Evolutionary conservation across 208 protist genomes (phyloP), one percentile per base, ranked within the genome.

Genomic region (Leishmania amazonensis): DNA sequence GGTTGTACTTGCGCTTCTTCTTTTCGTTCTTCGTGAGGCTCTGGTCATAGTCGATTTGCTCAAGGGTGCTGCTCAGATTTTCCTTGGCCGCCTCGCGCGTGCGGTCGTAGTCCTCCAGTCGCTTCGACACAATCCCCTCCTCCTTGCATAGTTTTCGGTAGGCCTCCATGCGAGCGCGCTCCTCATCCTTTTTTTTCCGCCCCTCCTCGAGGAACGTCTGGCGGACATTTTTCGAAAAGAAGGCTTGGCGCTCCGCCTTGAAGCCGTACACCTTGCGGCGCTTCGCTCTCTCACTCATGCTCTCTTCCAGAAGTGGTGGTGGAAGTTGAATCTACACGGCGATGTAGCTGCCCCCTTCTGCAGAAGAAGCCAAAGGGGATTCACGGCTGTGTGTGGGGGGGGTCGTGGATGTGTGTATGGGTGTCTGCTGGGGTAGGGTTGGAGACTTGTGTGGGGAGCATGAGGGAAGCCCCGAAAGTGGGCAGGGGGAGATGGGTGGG

Each of bases 11-110:
- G 15, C 91, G 87, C 65, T 90, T 90, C 83, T 94, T 94, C 83
- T 96, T 96, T 72, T 98, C 91, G 71, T 91, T 90, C 84, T 96
- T 96, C 28, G 95, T 96, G 21, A 98, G 86, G 74, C 89, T 96
- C 77, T 96, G 91, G 78, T 98, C 93, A 75, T 96, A 89, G 81
- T 96, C 92, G 73, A 98, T 86, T 19, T 87, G 73, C 71, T 97
- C 84, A 8, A 98, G 80, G 40, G 58, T 82, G n/a, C 91, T 84
- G 51, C 80, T 81, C 2, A 98, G 88, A 3, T 76, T 13, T 1
- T 84, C 78, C 0, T 87, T 67, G 21, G 89, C 92, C 19, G 86
- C 85, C 40, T 90, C 71, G 35, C 91, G 86, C 0, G 85, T 75
- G 28, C 76, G 60, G 79, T 98, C 95, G 86, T 98, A 98, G 78